A percentile compares a stretch with the other conserved stretches of the same genome.
These are phyloP conservation scores for Tardiomyces depauwii DNA, from an alignment of 1,139 yeast species.

Conservation along the genomic window DNA sequence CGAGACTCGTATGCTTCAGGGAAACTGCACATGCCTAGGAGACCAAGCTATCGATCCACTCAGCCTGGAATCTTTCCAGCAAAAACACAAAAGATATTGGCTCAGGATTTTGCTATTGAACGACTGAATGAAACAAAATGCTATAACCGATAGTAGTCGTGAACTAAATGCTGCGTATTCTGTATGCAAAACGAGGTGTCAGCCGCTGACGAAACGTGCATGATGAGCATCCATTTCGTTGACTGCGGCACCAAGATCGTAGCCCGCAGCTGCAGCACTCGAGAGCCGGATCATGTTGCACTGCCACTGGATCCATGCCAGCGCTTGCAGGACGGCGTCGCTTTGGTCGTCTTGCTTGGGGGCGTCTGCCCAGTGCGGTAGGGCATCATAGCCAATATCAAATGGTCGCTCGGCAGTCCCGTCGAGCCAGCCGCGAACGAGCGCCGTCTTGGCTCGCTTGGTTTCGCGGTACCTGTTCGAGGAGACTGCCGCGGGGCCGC, in stretches of 20 bases:
- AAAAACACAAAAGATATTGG: no score
- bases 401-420: conserved; percentile 6
- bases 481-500: conserved; percentile 12
- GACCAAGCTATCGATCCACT: no score
- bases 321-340: conserved; percentile 48
- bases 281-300: conserved; percentile 3
- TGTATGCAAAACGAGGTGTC: not conserved
- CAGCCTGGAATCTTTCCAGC: no score
- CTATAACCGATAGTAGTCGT: no score
- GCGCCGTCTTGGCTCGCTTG: conserved; percentile 8
- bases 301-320: conserved; percentile 42
- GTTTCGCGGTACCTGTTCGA: conserved; percentile 9
- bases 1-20: no score
- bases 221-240: not conserved
- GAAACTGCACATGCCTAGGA: no score
- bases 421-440: conserved; percentile 2
- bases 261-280: not conserved
- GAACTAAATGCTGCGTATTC: conserved; percentile 1
- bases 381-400: not conserved
- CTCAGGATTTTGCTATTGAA: no score
- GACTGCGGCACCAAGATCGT: not conserved
- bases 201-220: not conserved
- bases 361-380: not conserved
- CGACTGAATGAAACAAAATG: no score
- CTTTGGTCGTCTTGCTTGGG: conserved; percentile 50